These are phyloP conservation scores for Coemansia sp. DNA, from an alignment of 192 early-diverging fungal species.

Conservation along the genomic window DNA sequence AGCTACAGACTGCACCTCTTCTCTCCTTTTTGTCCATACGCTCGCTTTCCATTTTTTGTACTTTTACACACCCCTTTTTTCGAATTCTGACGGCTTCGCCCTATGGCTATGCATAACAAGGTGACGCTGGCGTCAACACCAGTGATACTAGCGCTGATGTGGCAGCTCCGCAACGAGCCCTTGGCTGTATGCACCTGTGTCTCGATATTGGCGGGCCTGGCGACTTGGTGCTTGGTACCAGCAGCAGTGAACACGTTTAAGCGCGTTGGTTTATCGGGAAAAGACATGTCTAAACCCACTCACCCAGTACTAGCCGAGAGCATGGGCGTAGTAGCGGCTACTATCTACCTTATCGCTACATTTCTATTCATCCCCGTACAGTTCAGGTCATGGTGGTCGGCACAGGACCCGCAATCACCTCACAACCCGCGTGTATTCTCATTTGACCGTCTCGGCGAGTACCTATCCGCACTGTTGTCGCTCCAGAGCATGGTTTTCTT, in stretches of 20 bases:
- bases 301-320: slow-evolving; percentile 81
- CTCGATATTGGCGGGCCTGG: slow-evolving; percentile 69
- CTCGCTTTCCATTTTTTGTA: slow-evolving; percentile 6
- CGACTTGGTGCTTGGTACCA: slow-evolving; percentile 75
- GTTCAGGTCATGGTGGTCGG: slow-evolving; percentile 83
- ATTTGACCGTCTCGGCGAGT: slow-evolving; percentile 78
- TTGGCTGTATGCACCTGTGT: slow-evolving; percentile 73
- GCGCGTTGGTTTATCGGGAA: slow-evolving; percentile 75
- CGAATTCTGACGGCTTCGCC: background rate
- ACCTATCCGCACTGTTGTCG: slow-evolving; percentile 86
- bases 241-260: slow-evolving; percentile 71
- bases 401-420: background rate
- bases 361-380: slow-evolving; percentile 96
- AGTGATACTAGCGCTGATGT: slow-evolving; percentile 59
- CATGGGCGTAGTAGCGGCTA: slow-evolving; percentile 89
- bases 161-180: slow-evolving; percentile 71
- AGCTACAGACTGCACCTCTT: background rate
- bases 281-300: slow-evolving; percentile 78
- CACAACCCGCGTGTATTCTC: slow-evolving; percentile 29
- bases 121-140: slow-evolving; percentile 42
- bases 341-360: slow-evolving; percentile 84
- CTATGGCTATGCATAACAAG: slow-evolving; percentile 25
- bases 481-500: slow-evolving; percentile 97
- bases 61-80: background rate
- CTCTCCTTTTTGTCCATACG: background rate